phyloP scores from a whole-genome alignment of 192 early-diverging fungal genomes.

The Rhizoclosmatium sp. region DNA sequence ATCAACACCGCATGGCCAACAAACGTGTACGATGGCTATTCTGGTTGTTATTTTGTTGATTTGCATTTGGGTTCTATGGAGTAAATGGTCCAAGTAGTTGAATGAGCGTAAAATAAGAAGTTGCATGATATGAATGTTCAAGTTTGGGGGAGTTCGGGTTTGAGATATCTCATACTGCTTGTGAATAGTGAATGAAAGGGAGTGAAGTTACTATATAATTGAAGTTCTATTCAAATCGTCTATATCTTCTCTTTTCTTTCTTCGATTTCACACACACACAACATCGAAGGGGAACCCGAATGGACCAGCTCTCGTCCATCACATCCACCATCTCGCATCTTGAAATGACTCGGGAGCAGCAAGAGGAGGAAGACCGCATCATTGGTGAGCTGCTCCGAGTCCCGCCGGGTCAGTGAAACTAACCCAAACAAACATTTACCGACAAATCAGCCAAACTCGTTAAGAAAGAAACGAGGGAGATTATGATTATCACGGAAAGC shows the following conservation, averaged over 20 bases:
- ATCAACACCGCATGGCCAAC: slow-evolving; percentile 35
- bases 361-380: slow-evolving; percentile 67
- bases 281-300: not conserved
- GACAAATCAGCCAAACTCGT: slow-evolving; percentile 58
- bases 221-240: not conserved
- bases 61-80: slow-evolving; percentile 29
- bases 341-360: slow-evolving; percentile 30
- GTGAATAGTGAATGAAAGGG: no score
- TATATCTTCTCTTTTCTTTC: not conserved
- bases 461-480: slow-evolving; percentile 66
- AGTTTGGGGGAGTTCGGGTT: no score
- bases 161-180: no score
- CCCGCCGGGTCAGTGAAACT: not conserved
- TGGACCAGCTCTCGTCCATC: slow-evolving; percentile 13
- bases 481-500: slow-evolving; percentile 56
- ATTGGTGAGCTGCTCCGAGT: slow-evolving; percentile 48
- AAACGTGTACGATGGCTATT: slow-evolving; percentile 34
- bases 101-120: not conserved
- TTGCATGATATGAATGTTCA: no score
- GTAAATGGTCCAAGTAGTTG: slow-evolving; percentile 27
- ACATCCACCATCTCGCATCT: slow-evolving; percentile 30
- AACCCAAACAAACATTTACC: not conserved
- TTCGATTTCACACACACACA: not conserved
- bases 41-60: slow-evolving; percentile 31
- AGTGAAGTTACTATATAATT: no score